Base-by-base conservation (phyloP, 2,329 filamentous ascomycete species). In the Claviceps pazoutovae region DNA sequence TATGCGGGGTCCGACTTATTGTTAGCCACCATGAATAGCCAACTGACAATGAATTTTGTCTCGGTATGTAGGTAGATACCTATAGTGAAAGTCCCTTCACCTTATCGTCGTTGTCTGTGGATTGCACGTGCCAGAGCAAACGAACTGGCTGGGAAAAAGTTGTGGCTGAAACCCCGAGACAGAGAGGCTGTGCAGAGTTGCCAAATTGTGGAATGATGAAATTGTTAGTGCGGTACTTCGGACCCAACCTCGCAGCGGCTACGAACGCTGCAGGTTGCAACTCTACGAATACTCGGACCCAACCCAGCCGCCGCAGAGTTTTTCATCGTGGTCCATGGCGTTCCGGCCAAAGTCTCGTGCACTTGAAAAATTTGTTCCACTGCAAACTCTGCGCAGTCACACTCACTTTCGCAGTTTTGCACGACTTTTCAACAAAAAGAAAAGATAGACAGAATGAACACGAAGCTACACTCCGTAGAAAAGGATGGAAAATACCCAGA, bases 191-290 rank as follows among this genome's bases (percentile, higher is more conserved):
- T 19, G 26, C 38, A 21, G 36, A 34, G n/a, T 42, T 19, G 39
- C 9, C 39, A 54, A 49, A 56, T 60, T 43, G 50, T 56, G 48
- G 37, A 46, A 42, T 48, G 42, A 50, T 49, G 47, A 61, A 67
- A 68, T 68, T 69, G 66, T 69, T 69, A 69, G 59, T 55, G 66
- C 45, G 62, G 58, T 68, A 69, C 67, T 58, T 68, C 50, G 50
- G 51, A 42, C 55, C 57, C 50, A 54, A 51, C 53, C 48, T 48
- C 45, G 51, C 47, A 57, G 57, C 56, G 56, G 56, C 58, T 59
- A 56, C 53, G 56, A 56, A 51, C 56, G 56, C 57, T 19, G 19
- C 2, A 19, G 26, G 26, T 7, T 26, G 26, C 26, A 8, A 26
- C 26, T 26, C 2, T 26, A 26, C 26, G 26, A 30, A 30, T 30